A percentile compares a stretch with the other conserved stretches of the same genome.
These are phyloP conservation scores for Cryptococcus depauperatus DNA, from an alignment of 1,284 basidiomycete genomes.

Conservation along the genomic window DNA sequence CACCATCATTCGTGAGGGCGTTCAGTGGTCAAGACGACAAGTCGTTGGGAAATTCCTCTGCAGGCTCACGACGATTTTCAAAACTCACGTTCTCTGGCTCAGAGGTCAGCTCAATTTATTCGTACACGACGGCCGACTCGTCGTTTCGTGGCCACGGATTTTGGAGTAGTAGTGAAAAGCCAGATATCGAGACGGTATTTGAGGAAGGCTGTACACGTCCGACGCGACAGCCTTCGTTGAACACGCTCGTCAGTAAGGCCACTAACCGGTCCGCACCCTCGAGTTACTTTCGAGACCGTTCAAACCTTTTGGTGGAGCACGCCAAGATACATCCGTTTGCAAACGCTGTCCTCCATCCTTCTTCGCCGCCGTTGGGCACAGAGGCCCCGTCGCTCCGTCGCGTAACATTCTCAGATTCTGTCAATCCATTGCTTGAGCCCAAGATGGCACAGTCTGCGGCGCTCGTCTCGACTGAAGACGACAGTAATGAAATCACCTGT, in stretches of 20 bases:
- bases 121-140: conserved; percentile 16
- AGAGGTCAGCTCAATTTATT: conserved; percentile 15
- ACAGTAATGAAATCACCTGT: conserved; percentile 37
- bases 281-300: conserved; percentile 8
- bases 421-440: conserved; percentile 15
- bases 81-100: conserved; percentile 23
- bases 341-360: conserved; percentile 16
- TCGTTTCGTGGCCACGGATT: conserved; percentile 8
- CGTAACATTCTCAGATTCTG: background rate
- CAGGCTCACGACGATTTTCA: conserved; percentile 16
- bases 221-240: conserved; percentile 5
- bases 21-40: background rate
- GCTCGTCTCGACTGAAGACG: conserved; percentile 31
- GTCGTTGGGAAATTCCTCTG: background rate
- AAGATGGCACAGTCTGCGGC: conserved; percentile 30
- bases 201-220: conserved; percentile 23
- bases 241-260: conserved; percentile 11
- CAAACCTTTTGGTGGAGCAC: conserved; percentile 7
- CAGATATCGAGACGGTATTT: conserved; percentile 33
- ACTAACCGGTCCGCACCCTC: conserved; percentile 1
- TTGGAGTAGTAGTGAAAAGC: conserved; percentile 12
- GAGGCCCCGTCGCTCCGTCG: background rate
- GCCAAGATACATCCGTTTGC: conserved; percentile 37
- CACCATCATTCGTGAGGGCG: background rate
- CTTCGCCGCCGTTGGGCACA: conserved; percentile 13